Percentiles rank a stretch among this genome's conserved stretches.
These are phyloP conservation scores for Russula sp. DNA, from an alignment of 768 basidiomycete species.

Conservation along the genomic window DNA sequence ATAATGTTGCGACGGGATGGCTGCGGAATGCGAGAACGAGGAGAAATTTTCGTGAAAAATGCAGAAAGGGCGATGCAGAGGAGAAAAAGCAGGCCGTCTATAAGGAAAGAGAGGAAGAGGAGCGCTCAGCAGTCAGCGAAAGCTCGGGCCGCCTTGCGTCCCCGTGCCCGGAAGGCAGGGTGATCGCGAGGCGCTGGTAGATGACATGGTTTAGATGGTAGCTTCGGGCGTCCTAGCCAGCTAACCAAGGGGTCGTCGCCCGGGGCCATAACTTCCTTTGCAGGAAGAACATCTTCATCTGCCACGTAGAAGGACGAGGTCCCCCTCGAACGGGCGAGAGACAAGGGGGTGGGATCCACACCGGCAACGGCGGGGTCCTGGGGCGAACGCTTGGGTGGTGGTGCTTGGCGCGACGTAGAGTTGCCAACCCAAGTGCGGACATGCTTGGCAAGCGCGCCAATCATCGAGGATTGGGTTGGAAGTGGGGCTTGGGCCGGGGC, in stretches of 20 bases:
- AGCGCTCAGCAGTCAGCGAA: conserved; percentile 29
- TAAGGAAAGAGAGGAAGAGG: conserved; percentile 3
- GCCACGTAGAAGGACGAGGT: conserved; percentile 18
- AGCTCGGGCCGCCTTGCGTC: conserved; percentile 38
- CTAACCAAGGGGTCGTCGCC: not conserved
- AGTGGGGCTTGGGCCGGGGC: not conserved
- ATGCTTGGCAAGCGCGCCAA: conserved; percentile 22
- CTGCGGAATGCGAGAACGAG: conserved; percentile 6
- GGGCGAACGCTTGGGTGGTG: conserved; percentile 10
- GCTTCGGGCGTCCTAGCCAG: conserved; percentile 18
- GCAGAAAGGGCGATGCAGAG: conserved; percentile 7
- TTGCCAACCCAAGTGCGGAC: conserved; percentile 25
- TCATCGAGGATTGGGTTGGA: conserved; percentile 11
- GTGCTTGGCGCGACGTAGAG: conserved; percentile 8
- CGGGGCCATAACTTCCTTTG: conserved; percentile 13
- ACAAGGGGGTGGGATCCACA: conserved; percentile 12
- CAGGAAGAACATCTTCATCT: conserved; percentile 21
- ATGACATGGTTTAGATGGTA: not conserved
- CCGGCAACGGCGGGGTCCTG: conserved; percentile 16
- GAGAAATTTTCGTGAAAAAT: conserved; percentile 10
- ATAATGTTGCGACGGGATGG: conserved; percentile 1
- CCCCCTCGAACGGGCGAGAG: conserved; percentile 17
- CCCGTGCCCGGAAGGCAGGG: conserved; percentile 39
- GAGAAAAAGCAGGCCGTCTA: conserved; percentile 16
- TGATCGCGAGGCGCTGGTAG: conserved; percentile 24